Conservation (phyloP, 805 yeast species). For the Yamadazyma tumulicola region DNA sequence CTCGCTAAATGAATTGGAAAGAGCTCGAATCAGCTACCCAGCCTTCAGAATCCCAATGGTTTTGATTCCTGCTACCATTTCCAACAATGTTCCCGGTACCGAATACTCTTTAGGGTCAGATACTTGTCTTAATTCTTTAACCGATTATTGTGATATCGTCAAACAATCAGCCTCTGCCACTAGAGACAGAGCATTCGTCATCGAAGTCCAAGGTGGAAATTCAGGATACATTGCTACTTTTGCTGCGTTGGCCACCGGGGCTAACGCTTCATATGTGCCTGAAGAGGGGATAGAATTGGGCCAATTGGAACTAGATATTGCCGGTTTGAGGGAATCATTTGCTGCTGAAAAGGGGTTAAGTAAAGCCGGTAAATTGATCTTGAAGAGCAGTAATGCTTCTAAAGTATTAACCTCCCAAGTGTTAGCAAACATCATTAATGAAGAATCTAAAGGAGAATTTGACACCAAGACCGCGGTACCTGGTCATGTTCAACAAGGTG, state of each 20-base stretch:
- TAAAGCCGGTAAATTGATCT: conserved; percentile 80
- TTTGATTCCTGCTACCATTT: conserved; percentile 90
- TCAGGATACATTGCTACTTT: conserved; percentile 90
- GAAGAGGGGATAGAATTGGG: conserved; percentile 72
- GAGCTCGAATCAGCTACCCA: conserved; percentile 76
- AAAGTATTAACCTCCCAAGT: conserved; percentile 76
- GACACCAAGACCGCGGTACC: conserved; percentile 95
- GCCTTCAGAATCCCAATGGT: conserved; percentile 93
- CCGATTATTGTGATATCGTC: conserved; percentile 90
- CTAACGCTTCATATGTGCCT: conserved; percentile 87
- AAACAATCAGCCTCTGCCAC: conserved; percentile 94
- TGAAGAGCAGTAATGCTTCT: conserved; percentile 83
- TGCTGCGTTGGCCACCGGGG: conserved; percentile 84
- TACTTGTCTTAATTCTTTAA: conserved; percentile 89
- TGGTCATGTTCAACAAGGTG: conserved; percentile 98
- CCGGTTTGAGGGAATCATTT: conserved; percentile 63
- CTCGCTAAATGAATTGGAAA: conserved; percentile 76
- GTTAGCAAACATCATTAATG: conserved; percentile 78
- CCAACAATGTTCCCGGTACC: conserved; percentile 98
- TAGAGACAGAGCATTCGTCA: conserved; percentile 90
- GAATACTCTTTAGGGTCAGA: conserved; percentile 94
- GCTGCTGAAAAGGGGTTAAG: conserved; percentile 71
- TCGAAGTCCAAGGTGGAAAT: conserved; percentile 97
- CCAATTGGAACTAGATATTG: conserved; percentile 73
- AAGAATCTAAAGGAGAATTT: conserved; percentile 71